Percentiles rank a stretch among this genome's conserved stretches.
phyloP scores from a whole-genome alignment of 169 alveolate species.

The Blepharisma undulans region DNA sequence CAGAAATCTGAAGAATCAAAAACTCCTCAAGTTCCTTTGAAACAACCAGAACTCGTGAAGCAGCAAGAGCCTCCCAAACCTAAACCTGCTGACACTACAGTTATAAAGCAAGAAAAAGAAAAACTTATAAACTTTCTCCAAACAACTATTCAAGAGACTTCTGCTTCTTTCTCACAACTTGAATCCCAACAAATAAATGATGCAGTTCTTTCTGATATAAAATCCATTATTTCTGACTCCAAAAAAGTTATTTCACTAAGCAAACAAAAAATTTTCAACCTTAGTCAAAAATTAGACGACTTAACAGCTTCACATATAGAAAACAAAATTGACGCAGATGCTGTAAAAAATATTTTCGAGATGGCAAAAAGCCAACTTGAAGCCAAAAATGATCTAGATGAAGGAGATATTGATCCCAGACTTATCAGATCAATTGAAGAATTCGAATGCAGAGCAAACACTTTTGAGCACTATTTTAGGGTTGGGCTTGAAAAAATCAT shows the following conservation, averaged over 20 bases:
- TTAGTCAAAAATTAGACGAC: background rate
- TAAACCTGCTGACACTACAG: background rate
- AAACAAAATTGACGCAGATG: background rate
- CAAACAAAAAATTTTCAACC: background rate
- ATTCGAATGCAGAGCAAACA: background rate
- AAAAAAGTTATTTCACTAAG: background rate
- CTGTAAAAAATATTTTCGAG: background rate
- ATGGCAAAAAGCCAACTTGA: background rate
- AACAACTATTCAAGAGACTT: background rate
- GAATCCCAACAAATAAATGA: background rate
- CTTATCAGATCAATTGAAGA: background rate
- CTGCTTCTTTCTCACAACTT: background rate
- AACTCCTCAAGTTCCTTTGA: background rate
- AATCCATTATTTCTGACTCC: background rate
- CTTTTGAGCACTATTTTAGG: background rate
- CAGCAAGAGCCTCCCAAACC: background rate
- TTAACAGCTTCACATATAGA: background rate
- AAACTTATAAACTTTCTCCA: background rate
- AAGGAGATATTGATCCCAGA: background rate
- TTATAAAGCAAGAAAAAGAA: background rate
- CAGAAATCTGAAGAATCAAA: background rate
- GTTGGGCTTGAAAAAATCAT: background rate
- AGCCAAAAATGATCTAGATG: background rate
- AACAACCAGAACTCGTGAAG: background rate
- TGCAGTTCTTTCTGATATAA: background rate